A percentile compares a stretch with the other conserved stretches of the same genome.
Evolutionary conservation across 73 alveolate species (phyloP).

Genomic region (Durusdinium trenchii): DNA sequence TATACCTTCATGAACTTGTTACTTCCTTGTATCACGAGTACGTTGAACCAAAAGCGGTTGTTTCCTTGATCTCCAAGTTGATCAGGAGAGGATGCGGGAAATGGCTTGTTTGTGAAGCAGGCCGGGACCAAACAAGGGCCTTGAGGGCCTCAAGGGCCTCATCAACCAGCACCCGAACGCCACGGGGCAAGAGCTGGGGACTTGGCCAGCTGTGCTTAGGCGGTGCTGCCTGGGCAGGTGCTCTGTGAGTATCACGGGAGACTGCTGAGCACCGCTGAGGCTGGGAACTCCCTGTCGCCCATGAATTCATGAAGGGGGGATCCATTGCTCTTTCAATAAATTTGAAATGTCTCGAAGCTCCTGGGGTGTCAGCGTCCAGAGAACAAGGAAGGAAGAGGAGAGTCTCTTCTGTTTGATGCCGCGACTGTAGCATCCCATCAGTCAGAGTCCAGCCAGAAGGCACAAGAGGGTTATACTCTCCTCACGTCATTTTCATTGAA

Average conservation of each 20-base stretch:
- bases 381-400: too few species aligned
- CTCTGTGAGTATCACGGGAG: conserved; percentile 86
- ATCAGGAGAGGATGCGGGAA: conserved; percentile 62
- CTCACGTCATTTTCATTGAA: too few species aligned
- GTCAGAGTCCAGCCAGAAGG: too few species aligned
- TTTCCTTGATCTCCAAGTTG: neutral
- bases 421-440: too few species aligned
- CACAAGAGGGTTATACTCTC: too few species aligned
- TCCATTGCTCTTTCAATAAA: too few species aligned
- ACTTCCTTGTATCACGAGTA: too few species aligned
- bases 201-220: neutral
- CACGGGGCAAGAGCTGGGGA: neutral
- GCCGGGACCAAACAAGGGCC: neutral
- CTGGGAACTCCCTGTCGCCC: neutral
- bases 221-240: conserved; percentile 64
- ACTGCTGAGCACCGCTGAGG: conserved; percentile 65
- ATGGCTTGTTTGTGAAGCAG: conserved; percentile 55
- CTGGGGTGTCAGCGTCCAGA: too few species aligned
- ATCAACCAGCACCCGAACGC: neutral
- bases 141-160: neutral
- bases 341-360: too few species aligned
- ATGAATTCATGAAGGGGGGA: too few species aligned
- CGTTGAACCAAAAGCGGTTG: neutral
- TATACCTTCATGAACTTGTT: too few species aligned
- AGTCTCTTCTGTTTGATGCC: too few species aligned